Conservation (phyloP, 306 rosid species). For the Styphnolobium japonicum region DNA sequence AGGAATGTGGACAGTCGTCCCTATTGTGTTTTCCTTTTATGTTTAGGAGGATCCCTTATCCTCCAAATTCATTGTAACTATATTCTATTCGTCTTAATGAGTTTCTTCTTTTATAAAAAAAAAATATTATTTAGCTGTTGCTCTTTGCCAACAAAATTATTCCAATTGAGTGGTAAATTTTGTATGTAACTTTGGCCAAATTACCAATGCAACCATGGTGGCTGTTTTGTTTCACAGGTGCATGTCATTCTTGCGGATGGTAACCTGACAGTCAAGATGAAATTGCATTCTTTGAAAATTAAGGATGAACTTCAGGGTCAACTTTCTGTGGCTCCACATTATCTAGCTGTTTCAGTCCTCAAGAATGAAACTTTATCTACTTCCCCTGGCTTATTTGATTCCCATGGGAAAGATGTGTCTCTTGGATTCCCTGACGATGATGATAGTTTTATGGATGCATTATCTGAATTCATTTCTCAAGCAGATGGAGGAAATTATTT, state of each 20-base stretch:
- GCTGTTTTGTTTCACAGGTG: conserved; percentile 51
- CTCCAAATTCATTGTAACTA: too few relatives aligned
- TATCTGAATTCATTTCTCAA: conserved; percentile 73
- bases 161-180: background rate
- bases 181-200: background rate
- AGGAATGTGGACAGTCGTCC: too few relatives aligned
- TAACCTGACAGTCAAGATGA: conserved; percentile 70
- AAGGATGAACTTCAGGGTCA: conserved; percentile 91
- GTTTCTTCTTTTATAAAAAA: too few relatives aligned
- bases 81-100: too few relatives aligned
- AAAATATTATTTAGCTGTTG: background rate
- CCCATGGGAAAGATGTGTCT: conserved; percentile 49
- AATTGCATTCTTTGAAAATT: conserved; percentile 82
- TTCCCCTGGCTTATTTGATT: conserved; percentile 37
- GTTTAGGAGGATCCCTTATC: too few relatives aligned
- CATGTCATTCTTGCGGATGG: conserved; percentile 59
- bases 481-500: conserved; percentile 53
- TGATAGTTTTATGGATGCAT: conserved; percentile 82
- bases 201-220: background rate
- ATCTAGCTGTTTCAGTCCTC: conserved; percentile 87
- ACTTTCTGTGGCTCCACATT: conserved; percentile 55
- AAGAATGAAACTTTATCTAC: conserved; percentile 44
- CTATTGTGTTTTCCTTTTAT: too few relatives aligned
- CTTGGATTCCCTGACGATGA: conserved; percentile 60
- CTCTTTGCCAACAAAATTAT: background rate